These are phyloP conservation scores for Citrus cavaleriei DNA, from an alignment of 345 rosid genomes.

Conservation along the genomic window DNA sequence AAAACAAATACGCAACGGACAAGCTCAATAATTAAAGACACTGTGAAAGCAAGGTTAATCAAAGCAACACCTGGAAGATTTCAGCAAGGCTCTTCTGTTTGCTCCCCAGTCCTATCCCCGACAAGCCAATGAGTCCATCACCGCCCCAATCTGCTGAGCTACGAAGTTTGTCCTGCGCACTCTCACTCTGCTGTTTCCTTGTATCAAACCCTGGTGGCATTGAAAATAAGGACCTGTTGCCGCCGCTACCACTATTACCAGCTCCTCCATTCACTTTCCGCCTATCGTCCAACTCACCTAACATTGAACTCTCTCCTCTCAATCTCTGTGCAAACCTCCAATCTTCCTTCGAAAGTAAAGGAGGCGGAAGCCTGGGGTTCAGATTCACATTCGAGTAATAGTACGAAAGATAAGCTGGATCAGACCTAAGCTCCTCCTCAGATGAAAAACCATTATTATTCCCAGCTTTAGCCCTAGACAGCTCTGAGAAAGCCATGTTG, in stretches of 20 bases:
- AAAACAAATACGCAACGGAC: not conserved
- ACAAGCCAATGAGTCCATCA: slow-evolving; percentile 74
- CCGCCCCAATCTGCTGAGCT: slow-evolving; percentile 71
- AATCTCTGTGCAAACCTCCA: slow-evolving; percentile 79
- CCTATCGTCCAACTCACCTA: slow-evolving; percentile 79
- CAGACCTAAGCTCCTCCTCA: slow-evolving; percentile 79
- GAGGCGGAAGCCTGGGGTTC: slow-evolving; percentile 94
- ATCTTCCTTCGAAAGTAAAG: slow-evolving; percentile 81
- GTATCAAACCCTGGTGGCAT: slow-evolving; percentile 79
- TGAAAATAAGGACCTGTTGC: slow-evolving; percentile 56
- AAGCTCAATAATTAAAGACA: not conserved
- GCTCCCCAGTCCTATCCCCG: slow-evolving; percentile 61
- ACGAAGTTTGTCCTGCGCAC: slow-evolving; percentile 36
- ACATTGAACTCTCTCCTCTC: slow-evolving; percentile 47
- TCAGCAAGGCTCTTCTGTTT: slow-evolving; percentile 78
- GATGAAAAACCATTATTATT: slow-evolving; percentile 32
- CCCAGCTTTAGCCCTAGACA: slow-evolving; percentile 40
- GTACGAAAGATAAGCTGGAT: slow-evolving; percentile 65
- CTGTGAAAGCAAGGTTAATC: not conserved
- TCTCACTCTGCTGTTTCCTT: slow-evolving; percentile 49
- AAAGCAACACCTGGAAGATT: slow-evolving; percentile 65
- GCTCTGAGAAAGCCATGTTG: slow-evolving; percentile 30
- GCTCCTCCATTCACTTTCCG: slow-evolving; percentile 46
- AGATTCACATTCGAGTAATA: slow-evolving; percentile 74
- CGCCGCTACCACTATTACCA: slow-evolving; percentile 33